phyloP scores from a whole-genome alignment of 2,329 filamentous ascomycete species.

The Chrysoporthe cubensis region DNA sequence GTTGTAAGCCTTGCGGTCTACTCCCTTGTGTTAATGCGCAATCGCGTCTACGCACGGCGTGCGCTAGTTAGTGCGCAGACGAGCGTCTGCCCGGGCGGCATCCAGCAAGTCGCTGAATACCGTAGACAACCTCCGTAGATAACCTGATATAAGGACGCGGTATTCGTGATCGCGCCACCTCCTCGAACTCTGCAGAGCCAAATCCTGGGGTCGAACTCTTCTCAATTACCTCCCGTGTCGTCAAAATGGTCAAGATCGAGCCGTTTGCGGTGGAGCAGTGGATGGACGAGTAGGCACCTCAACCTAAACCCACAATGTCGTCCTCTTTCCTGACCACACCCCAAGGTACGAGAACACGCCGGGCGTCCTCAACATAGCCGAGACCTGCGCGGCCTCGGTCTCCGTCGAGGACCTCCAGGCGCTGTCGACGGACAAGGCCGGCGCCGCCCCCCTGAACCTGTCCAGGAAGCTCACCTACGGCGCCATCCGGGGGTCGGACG shows the following conservation, averaged over 20 bases:
- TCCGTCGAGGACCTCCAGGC: conserved; percentile 69
- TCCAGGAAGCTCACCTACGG: conserved; percentile 72
- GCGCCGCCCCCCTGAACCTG: conserved; percentile 49
- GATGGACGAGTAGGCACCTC: conserved; percentile 53
- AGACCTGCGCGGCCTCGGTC: conserved; percentile 77
- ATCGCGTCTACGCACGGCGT: neutral
- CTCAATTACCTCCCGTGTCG: neutral
- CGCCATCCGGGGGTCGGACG: conserved; percentile 68
- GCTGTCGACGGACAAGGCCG: conserved; percentile 59
- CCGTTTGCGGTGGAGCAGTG: conserved; percentile 74
- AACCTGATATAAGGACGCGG: neutral
- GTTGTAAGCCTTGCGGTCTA: neutral
- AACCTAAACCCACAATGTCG: neutral
- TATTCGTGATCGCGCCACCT: neutral
- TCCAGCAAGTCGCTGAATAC: neutral
- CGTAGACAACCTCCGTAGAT: neutral
- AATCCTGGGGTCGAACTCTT: neutral
- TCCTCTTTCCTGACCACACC: conserved; percentile 2
- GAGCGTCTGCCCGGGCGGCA: too few species aligned
- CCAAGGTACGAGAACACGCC: conserved; percentile 57
- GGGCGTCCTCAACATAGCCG: conserved; percentile 70
- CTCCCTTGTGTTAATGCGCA: neutral
- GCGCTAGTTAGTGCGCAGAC: neutral
- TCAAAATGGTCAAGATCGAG: conserved; percentile 51
- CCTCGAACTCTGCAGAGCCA: neutral